Base-by-base conservation (phyloP, 2,329 filamentous ascomycete species). In the Hymenotorrendiella dingleyae region DNA sequence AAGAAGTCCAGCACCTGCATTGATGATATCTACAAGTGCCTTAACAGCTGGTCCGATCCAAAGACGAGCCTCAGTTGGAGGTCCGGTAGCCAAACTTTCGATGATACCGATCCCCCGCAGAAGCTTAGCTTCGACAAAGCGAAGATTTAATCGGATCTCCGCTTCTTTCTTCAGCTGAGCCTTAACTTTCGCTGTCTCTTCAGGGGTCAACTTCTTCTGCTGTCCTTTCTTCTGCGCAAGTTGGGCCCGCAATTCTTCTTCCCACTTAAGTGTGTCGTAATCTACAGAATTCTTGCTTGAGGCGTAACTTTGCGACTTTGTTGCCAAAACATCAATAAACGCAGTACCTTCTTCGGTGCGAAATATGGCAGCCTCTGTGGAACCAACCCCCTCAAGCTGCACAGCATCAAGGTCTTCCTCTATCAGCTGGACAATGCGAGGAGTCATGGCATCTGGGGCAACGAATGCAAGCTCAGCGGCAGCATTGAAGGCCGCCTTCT, bases 261-360 rank as follows among this genome's bases (percentile, higher is more conserved):
- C 93, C 93, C 94, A 98, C 64, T 95, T 96, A 29, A 96, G 66
- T 1, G 88, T 94, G 55, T 98, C 88, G 56, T 96, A 95, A 61
- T 97, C 93, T 62, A 94, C 96, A 36, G 80, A 83, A 57, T 88
- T 95, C 67, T 95, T 97, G 65, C 89, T 84, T 3, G 88, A 80
- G 2, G 84, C 68, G 27, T 73, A 69, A 47, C 78, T 78, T 45
- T 80, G 78, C 1, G 80, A 70, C 61, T 94, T 94, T 60, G 87
- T 90, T 24, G 84, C 86, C 5, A 98, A 73, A 0, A 97, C 86
- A 64, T 98, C 93, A 16, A 98, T 74, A 55, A 94, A 97, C 11
- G 82, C 76, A 1, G 84, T 90, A 2, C 89, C 91, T 62, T 94
- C 88, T 1, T 89, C 84, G 0, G 91, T 95, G 33, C 88, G 82